Conservation (phyloP, 225 moss, liverwort and hornwort species). For the Neckera pumila region DNA sequence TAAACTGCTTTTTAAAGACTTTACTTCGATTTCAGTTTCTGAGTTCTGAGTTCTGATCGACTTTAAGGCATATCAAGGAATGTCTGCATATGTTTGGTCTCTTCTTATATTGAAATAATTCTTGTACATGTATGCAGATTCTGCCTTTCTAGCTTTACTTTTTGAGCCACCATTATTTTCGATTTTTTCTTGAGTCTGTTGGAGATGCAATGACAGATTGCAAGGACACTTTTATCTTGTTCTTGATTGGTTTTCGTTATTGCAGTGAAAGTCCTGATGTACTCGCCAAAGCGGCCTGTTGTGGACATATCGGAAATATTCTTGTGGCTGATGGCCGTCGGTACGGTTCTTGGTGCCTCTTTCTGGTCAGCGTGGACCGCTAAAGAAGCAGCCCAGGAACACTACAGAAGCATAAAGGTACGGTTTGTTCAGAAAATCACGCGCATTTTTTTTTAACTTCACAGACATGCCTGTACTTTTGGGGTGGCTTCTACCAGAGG, state of each 20-base stretch:
- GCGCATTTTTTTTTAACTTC: not conserved
- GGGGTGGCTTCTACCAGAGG: not conserved
- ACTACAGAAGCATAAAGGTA: slow-evolving; percentile 28
- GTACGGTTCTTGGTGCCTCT: slow-evolving; percentile 32
- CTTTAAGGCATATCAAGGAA: not conserved
- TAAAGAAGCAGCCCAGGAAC: slow-evolving; percentile 35
- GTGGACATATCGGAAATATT: slow-evolving; percentile 48
- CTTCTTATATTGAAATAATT: not conserved
- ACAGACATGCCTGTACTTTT: not conserved
- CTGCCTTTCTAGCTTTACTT: not conserved
- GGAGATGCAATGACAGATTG: not conserved
- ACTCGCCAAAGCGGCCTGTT: slow-evolving; percentile 38
- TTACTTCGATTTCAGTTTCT: not conserved
- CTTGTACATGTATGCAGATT: not conserved
- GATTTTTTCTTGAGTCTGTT: not conserved
- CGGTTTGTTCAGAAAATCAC: not conserved
- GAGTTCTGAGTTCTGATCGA: not conserved
- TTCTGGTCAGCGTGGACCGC: slow-evolving; percentile 46
- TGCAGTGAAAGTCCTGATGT: slow-evolving; percentile 40
- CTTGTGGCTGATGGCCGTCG: slow-evolving; percentile 52
- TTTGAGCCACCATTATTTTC: not conserved
- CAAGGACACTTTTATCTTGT: not conserved
- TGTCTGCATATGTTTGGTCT: not conserved
- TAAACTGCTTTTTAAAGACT: not conserved
- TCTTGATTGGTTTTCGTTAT: not conserved